Conservation (phyloP, 768 basidiomycete genomes). For the Sutorius australiensis region DNA sequence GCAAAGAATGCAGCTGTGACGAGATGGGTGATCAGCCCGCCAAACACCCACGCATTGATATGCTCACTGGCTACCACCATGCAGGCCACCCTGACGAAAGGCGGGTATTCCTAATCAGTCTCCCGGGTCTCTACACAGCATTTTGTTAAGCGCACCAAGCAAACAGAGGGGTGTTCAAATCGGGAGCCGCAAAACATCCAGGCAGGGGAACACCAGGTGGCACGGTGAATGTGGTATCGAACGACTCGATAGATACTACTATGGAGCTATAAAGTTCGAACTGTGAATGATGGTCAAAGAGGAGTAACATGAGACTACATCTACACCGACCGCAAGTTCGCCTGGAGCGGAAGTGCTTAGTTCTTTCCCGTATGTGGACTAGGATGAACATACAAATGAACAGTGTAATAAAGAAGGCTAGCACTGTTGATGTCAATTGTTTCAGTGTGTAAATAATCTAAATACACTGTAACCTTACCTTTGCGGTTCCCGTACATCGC, state of each 20-base stretch:
- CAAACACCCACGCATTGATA: neutral
- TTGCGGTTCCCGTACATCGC: constrained; percentile 1
- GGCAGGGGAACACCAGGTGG: neutral
- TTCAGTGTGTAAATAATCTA: too few relatives aligned
- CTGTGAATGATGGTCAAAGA: neutral
- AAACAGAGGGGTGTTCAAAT: neutral
- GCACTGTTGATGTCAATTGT: neutral
- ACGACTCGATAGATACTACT: neutral
- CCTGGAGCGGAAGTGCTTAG: neutral
- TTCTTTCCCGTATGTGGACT: neutral
- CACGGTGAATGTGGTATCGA: neutral
- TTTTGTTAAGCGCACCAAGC: neutral
- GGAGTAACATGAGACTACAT: neutral
- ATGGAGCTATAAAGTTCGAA: constrained; percentile 3
- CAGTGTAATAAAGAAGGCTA: neutral
- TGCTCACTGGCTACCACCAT: constrained; percentile 6
- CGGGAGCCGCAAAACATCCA: neutral
- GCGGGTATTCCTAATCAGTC: neutral
- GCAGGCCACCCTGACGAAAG: constrained; percentile 1
- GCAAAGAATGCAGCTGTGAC: constrained; percentile 1
- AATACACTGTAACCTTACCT: too few relatives aligned
- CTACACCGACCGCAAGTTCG: neutral
- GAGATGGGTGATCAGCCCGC: neutral
- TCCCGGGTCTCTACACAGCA: neutral
- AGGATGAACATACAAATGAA: neutral